phyloP scores from a whole-genome alignment of 2,329 filamentous ascomycete species.

The Fusarium illudens region DNA sequence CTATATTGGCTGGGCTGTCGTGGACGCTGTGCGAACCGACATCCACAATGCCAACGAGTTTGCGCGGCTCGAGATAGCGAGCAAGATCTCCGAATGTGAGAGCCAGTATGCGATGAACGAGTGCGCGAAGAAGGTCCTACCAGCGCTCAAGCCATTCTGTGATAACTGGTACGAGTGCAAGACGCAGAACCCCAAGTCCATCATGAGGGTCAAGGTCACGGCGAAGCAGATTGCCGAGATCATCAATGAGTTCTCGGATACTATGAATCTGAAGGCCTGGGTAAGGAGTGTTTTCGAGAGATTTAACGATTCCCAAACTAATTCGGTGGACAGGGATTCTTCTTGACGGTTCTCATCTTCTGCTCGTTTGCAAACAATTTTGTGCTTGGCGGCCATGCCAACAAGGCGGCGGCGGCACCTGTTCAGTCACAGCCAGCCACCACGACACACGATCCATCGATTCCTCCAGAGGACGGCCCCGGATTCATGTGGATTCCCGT shows the following conservation, averaged over 20 bases:
- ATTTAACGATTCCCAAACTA: conserved; percentile 5
- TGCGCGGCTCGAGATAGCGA: conserved; percentile 72
- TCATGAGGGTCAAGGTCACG: conserved; percentile 82
- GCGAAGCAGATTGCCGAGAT: conserved; percentile 91
- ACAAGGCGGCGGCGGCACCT: conserved; percentile 37
- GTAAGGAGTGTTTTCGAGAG: conserved; percentile 49
- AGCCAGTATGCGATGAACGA: conserved; percentile 78
- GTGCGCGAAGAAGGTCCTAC: conserved; percentile 72
- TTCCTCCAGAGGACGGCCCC: conserved; percentile 47
- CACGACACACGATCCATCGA: conserved; percentile 32
- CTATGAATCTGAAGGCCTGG: conserved; percentile 83
- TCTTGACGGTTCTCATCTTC: conserved; percentile 58
- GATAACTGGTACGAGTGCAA: conserved; percentile 88
- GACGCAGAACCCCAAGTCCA: conserved; percentile 79
- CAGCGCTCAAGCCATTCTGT: conserved; percentile 78
- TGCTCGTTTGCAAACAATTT: conserved; percentile 62
- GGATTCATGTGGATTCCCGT: conserved; percentile 61
- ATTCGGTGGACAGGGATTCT: conserved; percentile 55
- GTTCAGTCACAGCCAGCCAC: conserved; percentile 39
- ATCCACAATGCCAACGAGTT: conserved; percentile 76
- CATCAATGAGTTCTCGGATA: conserved; percentile 91
- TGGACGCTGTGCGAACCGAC: conserved; percentile 76
- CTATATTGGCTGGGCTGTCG: conserved; percentile 75
- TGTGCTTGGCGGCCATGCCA: conserved; percentile 50
- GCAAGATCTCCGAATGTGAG: conserved; percentile 77